Base-by-base conservation (phyloP, 495 filamentous ascomycete species). In the Hyphodiscus hymeniophilus region DNA sequence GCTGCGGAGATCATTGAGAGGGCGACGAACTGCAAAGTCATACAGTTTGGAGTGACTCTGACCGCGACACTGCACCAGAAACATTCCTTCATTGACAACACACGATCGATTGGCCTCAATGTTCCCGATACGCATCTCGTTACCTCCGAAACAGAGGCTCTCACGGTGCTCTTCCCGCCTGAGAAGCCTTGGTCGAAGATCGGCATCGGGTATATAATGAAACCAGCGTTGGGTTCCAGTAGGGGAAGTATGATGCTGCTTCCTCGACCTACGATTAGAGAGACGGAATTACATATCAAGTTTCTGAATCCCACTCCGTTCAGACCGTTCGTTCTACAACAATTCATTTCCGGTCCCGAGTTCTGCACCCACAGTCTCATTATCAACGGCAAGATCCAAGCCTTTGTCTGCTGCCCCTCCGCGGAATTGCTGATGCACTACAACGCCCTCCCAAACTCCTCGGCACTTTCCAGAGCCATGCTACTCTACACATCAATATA, bases 311-410 rank as follows among this genome's bases (percentile, higher is more conserved):
- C 87, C 34, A 73, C 70, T 2, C 61, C 68, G 8, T 64, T 73
- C 1, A 66, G 59, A 3, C 81, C 83, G 0, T 87, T 80, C 78
- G 62, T 86, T 22, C 57, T 91, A 39, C 81, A 89, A 58, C 75
- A 88, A 54, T 83, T 73, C 55, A 74, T 79, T 28, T 57, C 65
- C 3, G 77, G 84, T 0, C 68, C 71, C 0, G 80, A 86, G 60
- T 87, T 83, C 60, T 79, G 77, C 53, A 83, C 84, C 0, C 84
- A 89, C 48, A 49, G 81, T 1, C 66, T 91, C 10, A 61, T 89
- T 2, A 63, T 87, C 1, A 58, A 64, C 2, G 81, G 81, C 0
- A 53, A 72, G 28, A 65, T 89, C 34, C 74, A 72, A 34, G 75
- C 75, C 1, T 84, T 89, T 52, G 72, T 80, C 2, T 72, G 81